phyloP scores from a whole-genome alignment of 2,329 filamentous ascomycete genomes.

The Talaromyces sp. region DNA sequence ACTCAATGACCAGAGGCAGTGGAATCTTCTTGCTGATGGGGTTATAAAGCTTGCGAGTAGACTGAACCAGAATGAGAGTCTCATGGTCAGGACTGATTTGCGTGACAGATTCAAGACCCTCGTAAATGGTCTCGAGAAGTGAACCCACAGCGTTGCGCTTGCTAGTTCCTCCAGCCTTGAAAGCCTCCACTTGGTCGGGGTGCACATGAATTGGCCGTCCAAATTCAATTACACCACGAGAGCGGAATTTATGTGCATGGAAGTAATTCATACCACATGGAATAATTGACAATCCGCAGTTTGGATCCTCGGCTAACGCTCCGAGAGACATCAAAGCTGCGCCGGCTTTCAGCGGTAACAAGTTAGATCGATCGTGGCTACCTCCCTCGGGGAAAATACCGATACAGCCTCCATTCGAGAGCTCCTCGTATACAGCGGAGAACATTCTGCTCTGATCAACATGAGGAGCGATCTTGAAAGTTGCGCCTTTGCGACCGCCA shows the following conservation, averaged over 20 bases:
- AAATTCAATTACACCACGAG: slow-evolving; percentile 89
- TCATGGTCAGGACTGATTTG: slow-evolving; percentile 91
- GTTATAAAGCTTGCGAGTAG: slow-evolving; percentile 86
- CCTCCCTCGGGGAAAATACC: slow-evolving; percentile 95
- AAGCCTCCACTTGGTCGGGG: slow-evolving; percentile 78
- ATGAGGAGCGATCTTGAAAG: slow-evolving; percentile 83
- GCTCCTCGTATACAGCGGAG: slow-evolving; percentile 83
- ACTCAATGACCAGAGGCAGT: slow-evolving; percentile 85
- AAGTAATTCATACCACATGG: slow-evolving; percentile 98
- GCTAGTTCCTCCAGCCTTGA: slow-evolving; percentile 68
- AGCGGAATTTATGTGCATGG: slow-evolving; percentile 94
- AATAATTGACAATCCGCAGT: slow-evolving; percentile 86
- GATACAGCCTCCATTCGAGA: slow-evolving; percentile 82
- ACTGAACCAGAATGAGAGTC: slow-evolving; percentile 89
- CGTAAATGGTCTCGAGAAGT: slow-evolving; percentile 75
- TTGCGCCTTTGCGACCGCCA: slow-evolving; percentile 59
- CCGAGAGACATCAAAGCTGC: slow-evolving; percentile 96
- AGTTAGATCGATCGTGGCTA: slow-evolving; percentile 87
- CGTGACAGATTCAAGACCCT: slow-evolving; percentile 80
- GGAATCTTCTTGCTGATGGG: slow-evolving; percentile 89
- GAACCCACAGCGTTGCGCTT: slow-evolving; percentile 28
- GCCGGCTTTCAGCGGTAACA: slow-evolving; percentile 88
- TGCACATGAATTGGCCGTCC: slow-evolving; percentile 85
- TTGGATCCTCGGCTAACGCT: slow-evolving; percentile 75
- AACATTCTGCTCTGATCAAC: slow-evolving; percentile 92